Evolutionary conservation across 306 rosid genomes (phyloP).

Genomic region (Trifolium fragiferum): DNA sequence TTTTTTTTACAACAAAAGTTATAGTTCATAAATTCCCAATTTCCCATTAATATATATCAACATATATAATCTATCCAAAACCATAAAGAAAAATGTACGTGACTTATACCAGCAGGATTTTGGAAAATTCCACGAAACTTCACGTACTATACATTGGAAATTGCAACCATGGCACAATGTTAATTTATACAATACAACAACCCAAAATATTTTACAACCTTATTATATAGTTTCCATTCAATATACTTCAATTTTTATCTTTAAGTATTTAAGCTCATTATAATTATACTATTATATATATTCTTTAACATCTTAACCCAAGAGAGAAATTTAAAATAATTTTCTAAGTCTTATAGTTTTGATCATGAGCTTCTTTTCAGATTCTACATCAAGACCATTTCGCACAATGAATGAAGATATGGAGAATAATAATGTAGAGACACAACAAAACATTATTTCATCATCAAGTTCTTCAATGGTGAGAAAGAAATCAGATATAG

Average conservation of each 20-base stretch:
- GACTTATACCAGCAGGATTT: conserved; percentile 33
- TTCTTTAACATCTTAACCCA: conserved; percentile 11
- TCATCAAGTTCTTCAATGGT: conserved; percentile 50
- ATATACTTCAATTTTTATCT: not conserved
- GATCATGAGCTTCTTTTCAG: not conserved
- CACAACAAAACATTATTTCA: conserved; percentile 39
- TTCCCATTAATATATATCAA: not conserved
- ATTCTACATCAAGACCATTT: conserved; percentile 23
- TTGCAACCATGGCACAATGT: conserved; percentile 21
- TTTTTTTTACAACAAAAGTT: conserved; percentile 16
- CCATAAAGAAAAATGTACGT: conserved; percentile 16
- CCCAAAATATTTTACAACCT: conserved; percentile 21
- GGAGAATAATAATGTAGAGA: conserved; percentile 41
- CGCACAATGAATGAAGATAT: conserved; percentile 35
- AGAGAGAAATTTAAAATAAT: not conserved
- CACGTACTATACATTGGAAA: conserved; percentile 41
- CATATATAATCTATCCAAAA: conserved; percentile 7
- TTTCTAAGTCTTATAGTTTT: not conserved
- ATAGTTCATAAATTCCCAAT: conserved; percentile 31
- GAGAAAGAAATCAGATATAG: conserved; percentile 65
- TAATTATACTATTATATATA: conserved; percentile 1
- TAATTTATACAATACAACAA: conserved; percentile 28
- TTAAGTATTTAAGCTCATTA: conserved; percentile 28
- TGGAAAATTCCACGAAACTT: conserved; percentile 52
- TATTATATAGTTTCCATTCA: not conserved